Evolutionary conservation across 768 basidiomycete species (phyloP).

Genomic region (Tremella yokohamensis): DNA sequence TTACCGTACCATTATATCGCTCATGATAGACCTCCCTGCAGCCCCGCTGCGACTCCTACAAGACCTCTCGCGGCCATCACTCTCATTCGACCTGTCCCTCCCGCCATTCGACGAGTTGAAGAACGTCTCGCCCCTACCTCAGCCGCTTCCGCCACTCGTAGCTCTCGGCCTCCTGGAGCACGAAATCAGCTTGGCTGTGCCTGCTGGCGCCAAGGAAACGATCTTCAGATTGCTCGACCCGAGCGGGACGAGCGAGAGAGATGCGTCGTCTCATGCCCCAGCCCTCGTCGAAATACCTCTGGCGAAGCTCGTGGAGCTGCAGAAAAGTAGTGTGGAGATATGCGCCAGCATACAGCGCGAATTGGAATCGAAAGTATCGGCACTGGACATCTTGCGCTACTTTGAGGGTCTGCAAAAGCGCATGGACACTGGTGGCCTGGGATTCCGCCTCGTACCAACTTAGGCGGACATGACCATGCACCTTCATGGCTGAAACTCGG

Average conservation of each 20-base stretch:
- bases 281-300: neutral
- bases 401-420: neutral
- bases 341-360: neutral
- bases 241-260: neutral
- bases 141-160: neutral
- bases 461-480: too few species aligned
- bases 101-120: neutral
- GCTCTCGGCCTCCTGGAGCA: neutral
- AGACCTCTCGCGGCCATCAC: constrained; percentile 18
- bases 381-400: neutral
- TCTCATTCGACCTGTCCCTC: neutral
- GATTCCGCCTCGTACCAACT: neutral
- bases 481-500: too few species aligned
- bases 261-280: neutral
- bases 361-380: neutral
- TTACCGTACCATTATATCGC: neutral
- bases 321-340: neutral
- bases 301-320: neutral
- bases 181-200: neutral
- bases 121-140: neutral
- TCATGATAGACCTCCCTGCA: constrained; percentile 15
- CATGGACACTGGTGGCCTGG: neutral
- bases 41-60: constrained; percentile 24
- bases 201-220: neutral
- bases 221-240: neutral